Conservation (phyloP, 768 basidiomycete species). For the Trametes cingulata region DNA sequence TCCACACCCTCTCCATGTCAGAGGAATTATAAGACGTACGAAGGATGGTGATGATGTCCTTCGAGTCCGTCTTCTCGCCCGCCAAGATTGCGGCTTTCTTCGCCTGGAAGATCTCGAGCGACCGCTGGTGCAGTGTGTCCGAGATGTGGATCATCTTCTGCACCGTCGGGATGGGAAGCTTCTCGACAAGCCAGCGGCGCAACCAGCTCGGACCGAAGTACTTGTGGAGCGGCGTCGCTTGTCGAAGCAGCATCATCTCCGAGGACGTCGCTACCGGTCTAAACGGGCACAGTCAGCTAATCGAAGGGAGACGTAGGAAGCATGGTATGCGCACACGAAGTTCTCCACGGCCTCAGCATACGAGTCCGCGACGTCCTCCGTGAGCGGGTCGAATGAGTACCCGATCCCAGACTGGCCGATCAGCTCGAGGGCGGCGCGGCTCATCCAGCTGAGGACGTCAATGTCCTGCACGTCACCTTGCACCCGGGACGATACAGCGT, state of each 20-base stretch:
- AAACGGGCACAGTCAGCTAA: background rate
- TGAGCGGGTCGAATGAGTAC: conserved; percentile 29
- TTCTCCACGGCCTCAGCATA: conserved; percentile 29
- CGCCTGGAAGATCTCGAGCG: conserved; percentile 37
- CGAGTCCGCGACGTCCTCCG: conserved; percentile 16
- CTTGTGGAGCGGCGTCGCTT: conserved; percentile 17
- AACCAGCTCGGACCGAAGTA: conserved; percentile 28
- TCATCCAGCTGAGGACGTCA: conserved; percentile 29
- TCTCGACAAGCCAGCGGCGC: conserved; percentile 36
- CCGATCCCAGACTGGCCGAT: conserved; percentile 31
- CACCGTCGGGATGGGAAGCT: conserved; percentile 35
- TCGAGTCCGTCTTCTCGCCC: conserved; percentile 38
- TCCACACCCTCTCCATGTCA: background rate
- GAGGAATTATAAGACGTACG: conserved; percentile 31
- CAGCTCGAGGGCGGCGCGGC: conserved; percentile 29
- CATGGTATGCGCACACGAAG: conserved; percentile 17
- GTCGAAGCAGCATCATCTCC: conserved; percentile 14
- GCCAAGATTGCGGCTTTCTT: conserved; percentile 38
- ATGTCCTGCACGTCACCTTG: conserved; percentile 13
- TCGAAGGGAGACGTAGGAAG: background rate
- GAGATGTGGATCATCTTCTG: conserved; percentile 37
- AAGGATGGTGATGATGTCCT: conserved; percentile 49
- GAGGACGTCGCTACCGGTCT: conserved; percentile 5
- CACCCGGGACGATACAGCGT: conserved; percentile 19
- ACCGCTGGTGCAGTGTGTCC: conserved; percentile 37